These are phyloP conservation scores for Helotiales sp. DNA, from an alignment of 2,329 filamentous ascomycete genomes.

Conservation along the genomic window DNA sequence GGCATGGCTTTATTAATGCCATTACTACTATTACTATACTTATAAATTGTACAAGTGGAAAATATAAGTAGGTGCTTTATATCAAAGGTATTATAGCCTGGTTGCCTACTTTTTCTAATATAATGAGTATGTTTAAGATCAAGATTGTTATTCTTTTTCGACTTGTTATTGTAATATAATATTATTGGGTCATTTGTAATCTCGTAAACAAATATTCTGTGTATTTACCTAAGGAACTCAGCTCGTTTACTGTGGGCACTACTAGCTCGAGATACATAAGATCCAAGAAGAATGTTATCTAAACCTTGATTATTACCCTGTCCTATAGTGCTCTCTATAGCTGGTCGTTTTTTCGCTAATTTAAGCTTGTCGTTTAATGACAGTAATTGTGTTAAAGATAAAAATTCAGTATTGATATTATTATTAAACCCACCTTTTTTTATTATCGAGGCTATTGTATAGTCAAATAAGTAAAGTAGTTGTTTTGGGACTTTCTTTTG, in stretches of 20 bases:
- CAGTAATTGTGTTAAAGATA: neutral
- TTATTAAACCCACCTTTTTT: neutral
- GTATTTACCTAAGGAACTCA: neutral
- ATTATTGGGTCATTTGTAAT: neutral
- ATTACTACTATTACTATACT: neutral
- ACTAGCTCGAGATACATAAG: neutral
- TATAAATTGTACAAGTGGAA: neutral
- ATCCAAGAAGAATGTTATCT: neutral
- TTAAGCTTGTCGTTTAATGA: neutral
- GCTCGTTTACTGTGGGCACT: constrained; percentile 4
- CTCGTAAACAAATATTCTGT: constrained; percentile 3
- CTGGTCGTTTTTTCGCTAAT: neutral
- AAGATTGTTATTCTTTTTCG: neutral
- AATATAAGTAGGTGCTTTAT: neutral
- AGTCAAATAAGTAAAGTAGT: neutral
- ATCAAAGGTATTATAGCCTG: constrained; percentile 2
- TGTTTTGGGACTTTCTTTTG: neutral
- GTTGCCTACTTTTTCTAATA: neutral
- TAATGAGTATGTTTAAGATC: neutral
- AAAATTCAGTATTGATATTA: neutral
- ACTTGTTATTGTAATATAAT: neutral
- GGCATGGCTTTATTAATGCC: neutral
- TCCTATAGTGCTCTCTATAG: neutral
- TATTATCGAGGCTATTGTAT: neutral
- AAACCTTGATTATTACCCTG: neutral